Evolutionary conservation across 2,329 filamentous ascomycete species (phyloP), one percentile per base, ranked within the genome.

Genomic region (Hymenoscyphus fructigenus): DNA sequence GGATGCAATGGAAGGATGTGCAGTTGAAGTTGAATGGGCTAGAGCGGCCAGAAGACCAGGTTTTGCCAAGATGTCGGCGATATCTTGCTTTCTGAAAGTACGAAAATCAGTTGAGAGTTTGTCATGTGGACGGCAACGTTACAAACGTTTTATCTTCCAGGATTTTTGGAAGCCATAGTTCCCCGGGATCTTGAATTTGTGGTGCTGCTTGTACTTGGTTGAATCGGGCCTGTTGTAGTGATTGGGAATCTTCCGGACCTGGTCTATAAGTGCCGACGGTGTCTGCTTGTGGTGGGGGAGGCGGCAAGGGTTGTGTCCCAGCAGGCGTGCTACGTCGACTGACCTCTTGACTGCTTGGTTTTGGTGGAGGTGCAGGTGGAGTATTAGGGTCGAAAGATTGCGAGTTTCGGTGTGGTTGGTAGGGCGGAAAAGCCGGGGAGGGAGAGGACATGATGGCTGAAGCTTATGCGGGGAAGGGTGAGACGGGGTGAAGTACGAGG

Each of bases 71-170:
- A 93, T 83, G 58, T 87, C 82, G 62, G 90, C 85, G 12, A 97
- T 86, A 77, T 97, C 90, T 74, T 91, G 85, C 72, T 92, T 94
- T 60, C 92, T 92, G 29, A 29, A 59, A 69, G 63, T 53, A 47
- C 67, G 69, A 61, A 69, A 61, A 65, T 64, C 38, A 65, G 63
- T 20, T 26, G 6, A 28, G 59, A 67, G 44, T 57, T 64, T 34
- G 62, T 50, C 57, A 66, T 38, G 60, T 61, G 62, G 66, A 66
- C 67, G 59, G 71, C 47, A 67, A 69, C 66, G 65, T 68, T 67
- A 79, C 86, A 69, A 81, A 96, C 92, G 91, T 88, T 80, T 95
- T 96, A 73, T 95, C 91, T 73, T 91, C 85, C 1, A 97, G 79
- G 14, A 87, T 80, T 66, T 86, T 84, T 1, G 93, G 93, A 2